Evolutionary conservation across 768 basidiomycete genomes (phyloP).

Genomic region (Pleurotus citrinopileatus): DNA sequence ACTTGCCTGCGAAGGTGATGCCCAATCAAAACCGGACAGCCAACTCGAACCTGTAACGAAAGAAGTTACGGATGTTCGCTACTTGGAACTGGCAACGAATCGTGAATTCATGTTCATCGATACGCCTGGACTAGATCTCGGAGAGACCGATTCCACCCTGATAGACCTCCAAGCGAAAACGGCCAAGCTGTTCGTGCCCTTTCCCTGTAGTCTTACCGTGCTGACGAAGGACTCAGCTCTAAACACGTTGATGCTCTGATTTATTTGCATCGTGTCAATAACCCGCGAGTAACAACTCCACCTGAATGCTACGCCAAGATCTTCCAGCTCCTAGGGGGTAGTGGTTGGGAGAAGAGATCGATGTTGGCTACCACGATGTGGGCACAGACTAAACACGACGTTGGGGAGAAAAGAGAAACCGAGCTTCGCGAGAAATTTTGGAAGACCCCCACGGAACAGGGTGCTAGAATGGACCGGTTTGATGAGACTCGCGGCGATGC

Average conservation of each 20-base stretch:
- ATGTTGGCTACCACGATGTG: constrained; percentile 45
- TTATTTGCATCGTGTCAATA: constrained; percentile 37
- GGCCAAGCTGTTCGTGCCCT: neutral
- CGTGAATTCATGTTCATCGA: constrained; percentile 14
- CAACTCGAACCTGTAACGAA: neutral
- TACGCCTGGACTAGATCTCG: constrained; percentile 17
- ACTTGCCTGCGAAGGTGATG: neutral
- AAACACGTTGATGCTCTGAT: constrained; percentile 28
- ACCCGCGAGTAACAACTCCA: constrained; percentile 21
- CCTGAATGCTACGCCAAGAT: constrained; percentile 6
- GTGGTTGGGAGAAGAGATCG: constrained; percentile 35
- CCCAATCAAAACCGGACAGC: neutral
- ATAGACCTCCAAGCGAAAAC: constrained; percentile 8
- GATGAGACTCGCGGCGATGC: constrained; percentile 19
- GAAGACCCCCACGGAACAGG: constrained; percentile 20
- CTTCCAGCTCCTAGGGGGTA: constrained; percentile 22
- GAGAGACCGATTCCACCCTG: constrained; percentile 4
- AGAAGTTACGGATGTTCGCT: neutral
- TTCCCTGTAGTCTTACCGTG: neutral
- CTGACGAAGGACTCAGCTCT: neutral
- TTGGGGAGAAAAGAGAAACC: constrained; percentile 23
- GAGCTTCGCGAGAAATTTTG: constrained; percentile 29
- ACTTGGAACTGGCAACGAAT: neutral
- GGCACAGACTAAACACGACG: constrained; percentile 9
- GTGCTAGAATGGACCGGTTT: constrained; percentile 24